Percentiles rank a stretch among this genome's conserved stretches.
phyloP scores from a whole-genome alignment of 2,329 filamentous ascomycete species.

The Raffaelea ambrosiae region DNA sequence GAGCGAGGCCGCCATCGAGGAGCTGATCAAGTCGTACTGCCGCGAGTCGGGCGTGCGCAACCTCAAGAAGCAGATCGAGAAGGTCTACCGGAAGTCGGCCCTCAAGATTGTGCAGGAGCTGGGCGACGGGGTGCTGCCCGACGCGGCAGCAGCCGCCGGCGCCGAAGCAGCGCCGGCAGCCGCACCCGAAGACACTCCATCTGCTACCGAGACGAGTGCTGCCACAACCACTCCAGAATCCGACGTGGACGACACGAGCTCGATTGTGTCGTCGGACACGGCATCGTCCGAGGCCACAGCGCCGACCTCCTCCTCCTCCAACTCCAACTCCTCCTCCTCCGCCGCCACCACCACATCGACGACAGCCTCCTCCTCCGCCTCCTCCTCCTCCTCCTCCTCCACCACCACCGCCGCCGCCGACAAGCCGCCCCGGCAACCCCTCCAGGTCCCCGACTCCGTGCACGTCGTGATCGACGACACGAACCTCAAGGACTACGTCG shows the following conservation, averaged over 20 bases:
- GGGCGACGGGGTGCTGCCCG: slow-evolving; percentile 73
- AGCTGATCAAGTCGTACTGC: slow-evolving; percentile 97
- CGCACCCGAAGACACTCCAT: slow-evolving; percentile 12
- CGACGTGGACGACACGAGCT: background rate
- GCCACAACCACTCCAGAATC: slow-evolving; percentile 2
- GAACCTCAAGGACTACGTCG: slow-evolving; percentile 93
- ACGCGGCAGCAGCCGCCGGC: slow-evolving; percentile 44
- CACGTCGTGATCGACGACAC: slow-evolving; percentile 81
- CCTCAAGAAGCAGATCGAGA: slow-evolving; percentile 98
- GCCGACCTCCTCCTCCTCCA: too few relatives aligned
- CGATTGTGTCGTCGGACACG: slow-evolving; percentile 17
- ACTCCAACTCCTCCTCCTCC: background rate
- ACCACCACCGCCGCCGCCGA: slow-evolving; percentile 45
- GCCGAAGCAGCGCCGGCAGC: background rate
- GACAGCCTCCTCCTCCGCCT: background rate
- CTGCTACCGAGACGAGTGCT: slow-evolving; percentile 3
- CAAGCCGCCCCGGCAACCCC: slow-evolving; percentile 62
- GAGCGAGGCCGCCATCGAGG: slow-evolving; percentile 79
- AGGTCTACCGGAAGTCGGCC: slow-evolving; percentile 94
- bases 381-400: background rate
- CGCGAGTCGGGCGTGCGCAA: slow-evolving; percentile 95
- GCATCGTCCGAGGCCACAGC: slow-evolving; percentile 29
- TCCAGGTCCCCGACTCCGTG: slow-evolving; percentile 79
- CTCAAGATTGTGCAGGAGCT: slow-evolving; percentile 95
- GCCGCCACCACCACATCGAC: background rate